Conservation (phyloP, 2,329 filamentous ascomycete genomes). For the Colletotrichum sp. region DNA sequence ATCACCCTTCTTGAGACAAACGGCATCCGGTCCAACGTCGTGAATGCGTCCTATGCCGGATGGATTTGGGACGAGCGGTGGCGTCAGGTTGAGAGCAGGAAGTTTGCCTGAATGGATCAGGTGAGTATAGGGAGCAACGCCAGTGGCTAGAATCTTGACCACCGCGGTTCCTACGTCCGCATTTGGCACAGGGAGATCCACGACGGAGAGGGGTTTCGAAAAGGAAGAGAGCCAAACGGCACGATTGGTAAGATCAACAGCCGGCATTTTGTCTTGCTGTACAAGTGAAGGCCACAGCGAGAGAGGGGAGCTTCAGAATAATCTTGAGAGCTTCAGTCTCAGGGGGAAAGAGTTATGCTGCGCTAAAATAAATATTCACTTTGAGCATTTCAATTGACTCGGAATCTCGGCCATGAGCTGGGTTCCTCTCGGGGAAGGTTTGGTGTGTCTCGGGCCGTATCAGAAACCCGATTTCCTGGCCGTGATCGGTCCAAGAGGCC, state of each 20-base stretch:
- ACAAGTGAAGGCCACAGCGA: neutral
- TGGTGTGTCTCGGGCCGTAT: neutral
- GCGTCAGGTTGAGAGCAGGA: slow-evolving; percentile 25
- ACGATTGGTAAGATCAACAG: neutral
- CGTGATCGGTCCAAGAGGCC: neutral
- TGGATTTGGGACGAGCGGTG: slow-evolving; percentile 36
- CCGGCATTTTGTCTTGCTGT: neutral
- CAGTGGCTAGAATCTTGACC: slow-evolving; percentile 25
- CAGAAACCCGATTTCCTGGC: neutral
- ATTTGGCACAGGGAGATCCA: slow-evolving; percentile 22
- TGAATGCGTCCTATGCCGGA: slow-evolving; percentile 39
- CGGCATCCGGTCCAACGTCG: slow-evolving; percentile 36
- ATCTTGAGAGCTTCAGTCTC: neutral
- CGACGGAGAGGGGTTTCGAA: neutral
- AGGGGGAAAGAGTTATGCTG: neutral
- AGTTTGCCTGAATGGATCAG: neutral
- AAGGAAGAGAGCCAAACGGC: slow-evolving; percentile 10
- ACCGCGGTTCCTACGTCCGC: slow-evolving; percentile 22
- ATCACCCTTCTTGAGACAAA: slow-evolving; percentile 32
- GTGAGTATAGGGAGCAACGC: slow-evolving; percentile 30
- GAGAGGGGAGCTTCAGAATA: neutral
- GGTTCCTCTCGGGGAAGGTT: neutral
- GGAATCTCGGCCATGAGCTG: neutral
- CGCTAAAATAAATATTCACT: neutral
- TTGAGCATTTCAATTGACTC: neutral